Evolutionary conservation across 768 basidiomycete genomes (phyloP).

Genomic region (Suillus occidentalis): DNA sequence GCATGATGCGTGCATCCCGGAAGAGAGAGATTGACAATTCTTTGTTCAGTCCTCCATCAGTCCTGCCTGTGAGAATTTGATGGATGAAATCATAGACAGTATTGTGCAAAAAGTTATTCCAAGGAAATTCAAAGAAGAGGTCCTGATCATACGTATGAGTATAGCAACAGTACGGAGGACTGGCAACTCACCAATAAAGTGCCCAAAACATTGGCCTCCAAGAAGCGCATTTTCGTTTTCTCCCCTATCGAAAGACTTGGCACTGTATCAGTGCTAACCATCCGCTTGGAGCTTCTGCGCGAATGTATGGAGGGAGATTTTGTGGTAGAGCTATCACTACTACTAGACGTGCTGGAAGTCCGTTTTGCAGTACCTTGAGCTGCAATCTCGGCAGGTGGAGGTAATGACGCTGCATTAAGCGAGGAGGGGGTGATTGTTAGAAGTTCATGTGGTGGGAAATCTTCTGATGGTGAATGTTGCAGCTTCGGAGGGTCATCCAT

Average conservation of each 20-base stretch:
- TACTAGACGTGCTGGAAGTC: constrained; percentile 30
- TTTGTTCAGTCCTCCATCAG: constrained; percentile 81
- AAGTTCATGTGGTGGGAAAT: constrained; percentile 36
- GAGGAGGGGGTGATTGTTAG: constrained; percentile 30
- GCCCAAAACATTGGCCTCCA: constrained; percentile 70
- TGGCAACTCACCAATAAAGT: constrained; percentile 69
- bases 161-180: constrained; percentile 4
- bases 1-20: constrained; percentile 79
- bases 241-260: constrained; percentile 67
- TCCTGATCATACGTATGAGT: constrained; percentile 49
- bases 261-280: constrained; percentile 33
- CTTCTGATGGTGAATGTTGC: constrained; percentile 28
- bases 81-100: constrained; percentile 95
- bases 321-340: constrained; percentile 26
- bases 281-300: constrained; percentile 55
- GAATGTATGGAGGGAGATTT: constrained; percentile 45
- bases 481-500: constrained; percentile 58
- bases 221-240: constrained; percentile 72
- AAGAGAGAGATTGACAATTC: constrained; percentile 84
- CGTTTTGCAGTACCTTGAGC: constrained; percentile 25
- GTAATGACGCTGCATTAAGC: constrained; percentile 30
- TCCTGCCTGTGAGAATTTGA: constrained; percentile 87
- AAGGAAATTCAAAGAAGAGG: constrained; percentile 92
- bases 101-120: constrained; percentile 98
- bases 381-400: constrained; percentile 32